Evolutionary conservation across 163 green algal genomes (phyloP), one percentile per base, ranked within the genome.

Genomic region (Chlorella variabilis): DNA sequence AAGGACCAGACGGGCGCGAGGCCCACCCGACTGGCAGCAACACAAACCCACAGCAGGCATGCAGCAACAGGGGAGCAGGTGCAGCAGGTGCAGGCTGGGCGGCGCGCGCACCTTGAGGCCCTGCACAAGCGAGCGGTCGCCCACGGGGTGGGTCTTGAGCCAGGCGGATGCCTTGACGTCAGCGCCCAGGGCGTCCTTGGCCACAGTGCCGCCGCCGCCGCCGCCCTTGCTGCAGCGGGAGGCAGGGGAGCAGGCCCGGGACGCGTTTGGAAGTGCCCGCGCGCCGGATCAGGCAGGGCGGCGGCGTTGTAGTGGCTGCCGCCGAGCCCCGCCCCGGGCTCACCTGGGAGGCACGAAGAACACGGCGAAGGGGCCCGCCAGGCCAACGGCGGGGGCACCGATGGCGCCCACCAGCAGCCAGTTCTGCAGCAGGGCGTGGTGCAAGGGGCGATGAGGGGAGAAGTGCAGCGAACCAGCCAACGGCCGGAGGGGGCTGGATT

Each of bases 141-240:
- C 94, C 36, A 87, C 61, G 27, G 81, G 84, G 92, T 99, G 97
- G 39, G 88, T 96, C 82, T 91, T 90, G 41, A 98, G 83, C 97
- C 97, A 99, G 4, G 75, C 58, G 48, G 78, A 90, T 17, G 56
- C 76, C 85, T 93, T 98, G 49, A 99, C 86, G 85, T 98, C 95
- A 79, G 98, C 97, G 82, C 97, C 97, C 33, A 97, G 80, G 23
- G 95, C 95, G 81, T 99, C 97, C 94, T 98, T 98, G 56, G 97
- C 97, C 29, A 90, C 86, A 71, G 95, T 85, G 68, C 93, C 96
- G 86, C 86, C 96, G 56, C 70, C 83, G 34, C 85, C 90, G 49
- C 93, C 93, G 63, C 92, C 96, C 54, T 87, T 71, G 61, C 94
- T 97, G 87, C 66, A 76, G 73, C 34, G 2, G 41, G n/a, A n/a